These are phyloP conservation scores for Yarrowia keelungensis DNA, from an alignment of 805 yeast species.

Conservation along the genomic window DNA sequence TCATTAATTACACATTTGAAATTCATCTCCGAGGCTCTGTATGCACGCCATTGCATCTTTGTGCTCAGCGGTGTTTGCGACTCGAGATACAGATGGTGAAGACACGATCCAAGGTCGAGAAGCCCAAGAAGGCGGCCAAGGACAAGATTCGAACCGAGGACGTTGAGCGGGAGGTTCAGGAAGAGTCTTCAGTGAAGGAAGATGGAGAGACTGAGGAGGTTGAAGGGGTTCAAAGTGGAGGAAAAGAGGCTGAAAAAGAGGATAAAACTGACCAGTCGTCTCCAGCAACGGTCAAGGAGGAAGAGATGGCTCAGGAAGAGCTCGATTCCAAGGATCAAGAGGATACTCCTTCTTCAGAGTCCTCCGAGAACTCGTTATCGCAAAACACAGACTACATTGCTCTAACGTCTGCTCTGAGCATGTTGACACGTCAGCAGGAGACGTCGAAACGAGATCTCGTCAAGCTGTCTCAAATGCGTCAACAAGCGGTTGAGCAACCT, in stretches of 20 bases:
- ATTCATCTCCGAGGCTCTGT: neutral
- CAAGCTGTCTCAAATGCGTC: slow-evolving; percentile 43
- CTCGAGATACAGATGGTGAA: slow-evolving; percentile 2
- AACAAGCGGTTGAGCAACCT: slow-evolving; percentile 47
- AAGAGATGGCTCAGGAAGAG: neutral
- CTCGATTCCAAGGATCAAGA: neutral
- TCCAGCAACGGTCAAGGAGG: neutral
- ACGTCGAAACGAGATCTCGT: slow-evolving; percentile 45
- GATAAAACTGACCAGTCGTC: neutral
- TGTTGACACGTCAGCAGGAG: slow-evolving; percentile 45
- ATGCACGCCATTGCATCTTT: slow-evolving; percentile 8
- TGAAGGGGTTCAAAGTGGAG: no score
- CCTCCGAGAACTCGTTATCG: neutral
- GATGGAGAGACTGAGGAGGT: neutral
- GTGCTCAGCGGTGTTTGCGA: neutral
- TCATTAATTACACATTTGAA: neutral
- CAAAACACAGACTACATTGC: slow-evolving; percentile 48
- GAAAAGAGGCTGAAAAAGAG: neutral
- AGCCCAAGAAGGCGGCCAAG: slow-evolving; percentile 10
- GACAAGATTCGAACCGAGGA: neutral
- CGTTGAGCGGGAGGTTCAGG: neutral
- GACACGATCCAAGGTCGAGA: slow-evolving; percentile 19
- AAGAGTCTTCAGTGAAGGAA: neutral
- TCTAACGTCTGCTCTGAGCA: slow-evolving; percentile 46
- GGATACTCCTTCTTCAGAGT: neutral